These are phyloP conservation scores for Trichophyton benhamiae DNA, from an alignment of 2,329 filamentous ascomycete species.

Conservation along the genomic window DNA sequence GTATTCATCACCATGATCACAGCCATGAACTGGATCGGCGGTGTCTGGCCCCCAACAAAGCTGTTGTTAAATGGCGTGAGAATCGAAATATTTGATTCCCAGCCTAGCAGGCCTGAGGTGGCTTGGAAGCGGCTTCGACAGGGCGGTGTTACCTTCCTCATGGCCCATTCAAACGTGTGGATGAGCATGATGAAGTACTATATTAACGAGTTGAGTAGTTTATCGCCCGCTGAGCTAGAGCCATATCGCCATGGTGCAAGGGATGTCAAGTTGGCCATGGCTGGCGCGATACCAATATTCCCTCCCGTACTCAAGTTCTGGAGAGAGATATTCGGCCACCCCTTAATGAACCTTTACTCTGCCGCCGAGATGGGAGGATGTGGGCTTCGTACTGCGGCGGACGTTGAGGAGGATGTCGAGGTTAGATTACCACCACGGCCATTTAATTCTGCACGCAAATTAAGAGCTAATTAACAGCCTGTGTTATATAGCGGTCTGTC, in stretches of 20 bases:
- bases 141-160: neutral
- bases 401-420: neutral
- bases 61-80: neutral
- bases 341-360: neutral
- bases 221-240: conserved; percentile 1
- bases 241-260: conserved; percentile 3
- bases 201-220: conserved; percentile 5
- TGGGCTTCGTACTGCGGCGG: neutral
- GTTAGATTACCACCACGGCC: neutral
- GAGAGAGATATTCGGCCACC: neutral
- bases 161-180: neutral
- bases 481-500: conserved; percentile 6
- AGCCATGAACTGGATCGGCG: neutral
- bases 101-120: neutral
- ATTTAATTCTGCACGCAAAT: neutral
- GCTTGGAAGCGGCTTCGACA: neutral
- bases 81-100: conserved; percentile 1
- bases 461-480: neutral
- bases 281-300: neutral
- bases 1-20: neutral
- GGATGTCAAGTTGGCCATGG: neutral
- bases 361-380: neutral
- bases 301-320: conserved; percentile 3
- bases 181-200: conserved; percentile 9
- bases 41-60: neutral